phyloP scores from a whole-genome alignment of 495 filamentous ascomycete species.

The Sordaria brevicollis region DNA sequence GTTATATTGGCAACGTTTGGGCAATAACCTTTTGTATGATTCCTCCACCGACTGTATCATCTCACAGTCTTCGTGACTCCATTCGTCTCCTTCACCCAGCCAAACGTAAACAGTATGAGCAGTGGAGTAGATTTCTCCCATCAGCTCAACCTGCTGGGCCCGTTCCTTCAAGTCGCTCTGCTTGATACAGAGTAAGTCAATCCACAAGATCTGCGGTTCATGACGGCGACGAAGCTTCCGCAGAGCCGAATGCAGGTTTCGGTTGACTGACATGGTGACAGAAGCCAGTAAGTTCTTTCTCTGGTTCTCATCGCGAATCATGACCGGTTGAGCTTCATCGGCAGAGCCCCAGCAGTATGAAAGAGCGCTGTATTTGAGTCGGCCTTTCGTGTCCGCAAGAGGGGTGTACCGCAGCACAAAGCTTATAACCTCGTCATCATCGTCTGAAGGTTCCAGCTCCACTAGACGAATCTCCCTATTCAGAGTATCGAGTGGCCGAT shows the following conservation, averaged over 20 bases:
- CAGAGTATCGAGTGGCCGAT: background rate
- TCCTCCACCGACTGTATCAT: background rate
- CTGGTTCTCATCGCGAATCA: background rate
- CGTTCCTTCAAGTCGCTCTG: conserved; percentile 15
- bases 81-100: conserved; percentile 15
- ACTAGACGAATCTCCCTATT: background rate
- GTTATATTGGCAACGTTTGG: background rate
- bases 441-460: background rate
- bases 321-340: background rate
- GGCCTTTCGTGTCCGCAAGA: background rate
- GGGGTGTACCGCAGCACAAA: background rate
- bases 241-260: background rate
- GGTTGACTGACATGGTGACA: background rate
- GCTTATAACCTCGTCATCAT: background rate
- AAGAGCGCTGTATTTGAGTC: background rate
- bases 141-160: conserved; percentile 12
- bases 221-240: background rate
- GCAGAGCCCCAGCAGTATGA: conserved; percentile 5
- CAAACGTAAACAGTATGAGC: conserved; percentile 13
- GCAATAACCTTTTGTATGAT: background rate
- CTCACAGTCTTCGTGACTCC: background rate
- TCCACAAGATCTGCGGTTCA: background rate
- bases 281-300: background rate
- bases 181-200: conserved; percentile 5
- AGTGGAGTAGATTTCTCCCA: conserved; percentile 13